phyloP scores from a whole-genome alignment of 140 eudicot species.

The Anethum foeniculum region DNA sequence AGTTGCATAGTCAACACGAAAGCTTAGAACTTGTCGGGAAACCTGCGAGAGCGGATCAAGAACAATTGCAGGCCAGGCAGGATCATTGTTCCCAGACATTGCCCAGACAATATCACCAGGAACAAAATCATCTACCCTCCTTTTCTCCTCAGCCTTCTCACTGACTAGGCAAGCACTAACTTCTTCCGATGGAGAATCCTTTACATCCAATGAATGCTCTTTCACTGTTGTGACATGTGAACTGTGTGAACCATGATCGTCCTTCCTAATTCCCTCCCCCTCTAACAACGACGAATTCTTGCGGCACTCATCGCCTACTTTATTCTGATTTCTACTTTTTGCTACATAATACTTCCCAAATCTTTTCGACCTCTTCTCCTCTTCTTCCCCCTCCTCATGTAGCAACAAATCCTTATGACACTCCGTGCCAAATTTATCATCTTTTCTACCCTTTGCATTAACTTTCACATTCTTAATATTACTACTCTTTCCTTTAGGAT shows the following conservation, averaged over 20 bases:
- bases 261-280: not conserved
- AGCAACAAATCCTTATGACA: not conserved
- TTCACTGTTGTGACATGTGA: slow-evolving; percentile 5
- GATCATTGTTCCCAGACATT: slow-evolving; percentile 51
- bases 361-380: not conserved
- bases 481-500: slow-evolving; percentile 33
- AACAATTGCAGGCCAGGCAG: slow-evolving; percentile 97
- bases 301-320: not conserved
- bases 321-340: not conserved
- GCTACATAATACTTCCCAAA: slow-evolving; percentile 1
- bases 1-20: slow-evolving; percentile 33
- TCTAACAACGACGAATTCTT: not conserved
- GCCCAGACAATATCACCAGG: slow-evolving; percentile 91
- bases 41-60: slow-evolving; percentile 63
- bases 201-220: slow-evolving; percentile 7
- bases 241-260: slow-evolving; percentile 21
- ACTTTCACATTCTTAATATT: slow-evolving; percentile 23
- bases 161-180: slow-evolving; percentile 17
- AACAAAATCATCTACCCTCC: slow-evolving; percentile 30
- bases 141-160: slow-evolving; percentile 22
- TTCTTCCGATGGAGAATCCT: slow-evolving; percentile 20
- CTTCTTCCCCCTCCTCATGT: not conserved
- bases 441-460: slow-evolving; percentile 20
- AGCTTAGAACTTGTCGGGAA: slow-evolving; percentile 42
- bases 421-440: slow-evolving; percentile 42